Percentiles rank a stretch among this genome's conserved stretches.
These are phyloP conservation scores for Aspergillus novoparasiticus DNA, from an alignment of 2,329 filamentous ascomycete genomes.

Conservation along the genomic window DNA sequence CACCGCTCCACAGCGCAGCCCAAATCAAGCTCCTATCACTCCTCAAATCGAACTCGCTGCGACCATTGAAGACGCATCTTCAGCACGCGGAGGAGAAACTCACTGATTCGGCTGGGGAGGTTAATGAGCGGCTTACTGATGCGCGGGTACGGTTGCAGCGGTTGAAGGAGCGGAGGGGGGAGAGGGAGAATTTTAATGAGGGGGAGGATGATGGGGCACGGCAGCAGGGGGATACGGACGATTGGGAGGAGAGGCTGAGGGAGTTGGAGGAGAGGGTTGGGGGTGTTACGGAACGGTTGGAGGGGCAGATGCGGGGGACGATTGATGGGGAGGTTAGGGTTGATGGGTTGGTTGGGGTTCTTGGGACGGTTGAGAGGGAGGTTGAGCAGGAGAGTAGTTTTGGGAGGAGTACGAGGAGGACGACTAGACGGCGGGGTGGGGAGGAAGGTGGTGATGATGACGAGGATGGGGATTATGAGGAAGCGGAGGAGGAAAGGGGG, in stretches of 20 bases:
- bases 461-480: constrained; percentile 47
- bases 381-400: constrained; percentile 29
- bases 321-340: constrained; percentile 59
- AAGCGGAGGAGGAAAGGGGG: constrained; percentile 40
- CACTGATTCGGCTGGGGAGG: constrained; percentile 52
- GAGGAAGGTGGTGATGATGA: constrained; percentile 30
- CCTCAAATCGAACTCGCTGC: constrained; percentile 43
- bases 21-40: constrained; percentile 52
- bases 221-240: constrained; percentile 24
- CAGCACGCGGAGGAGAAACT: constrained; percentile 51
- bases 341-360: constrained; percentile 44
- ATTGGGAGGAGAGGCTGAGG: constrained; percentile 44
- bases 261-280: constrained; percentile 51
- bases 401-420: constrained; percentile 30
- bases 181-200: constrained; percentile 23
- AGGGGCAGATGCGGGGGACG: constrained; percentile 58
- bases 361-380: constrained; percentile 49
- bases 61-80: constrained; percentile 53
- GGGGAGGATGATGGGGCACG: constrained; percentile 31
- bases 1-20: constrained; percentile 52
- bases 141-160: constrained; percentile 41
- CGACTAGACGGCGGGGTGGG: constrained; percentile 27
- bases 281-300: constrained; percentile 57
- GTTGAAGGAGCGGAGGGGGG: constrained; percentile 31
- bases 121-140: constrained; percentile 57